Conservation (phyloP, 2,329 filamentous ascomycete species). For the Aspergillus uvarum region DNA sequence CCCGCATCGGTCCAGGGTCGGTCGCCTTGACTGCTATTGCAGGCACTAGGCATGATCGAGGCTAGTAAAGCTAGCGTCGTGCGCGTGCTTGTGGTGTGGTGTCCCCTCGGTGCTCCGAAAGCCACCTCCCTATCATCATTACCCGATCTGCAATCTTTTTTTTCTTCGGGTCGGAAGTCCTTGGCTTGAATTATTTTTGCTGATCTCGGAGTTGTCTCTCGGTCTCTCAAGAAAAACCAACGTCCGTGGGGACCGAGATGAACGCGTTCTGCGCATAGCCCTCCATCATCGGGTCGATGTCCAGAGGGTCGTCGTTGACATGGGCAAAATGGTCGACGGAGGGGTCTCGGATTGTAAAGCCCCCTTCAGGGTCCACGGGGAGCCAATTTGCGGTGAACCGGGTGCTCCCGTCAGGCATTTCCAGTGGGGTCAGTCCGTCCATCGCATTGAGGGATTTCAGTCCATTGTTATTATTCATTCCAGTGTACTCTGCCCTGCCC, state of each 20-base stretch:
- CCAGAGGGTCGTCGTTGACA: neutral
- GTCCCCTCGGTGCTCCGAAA: neutral
- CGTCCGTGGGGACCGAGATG: slow-evolving; percentile 2
- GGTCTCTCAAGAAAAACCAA: neutral
- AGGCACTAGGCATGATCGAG: neutral
- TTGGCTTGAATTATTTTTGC: neutral
- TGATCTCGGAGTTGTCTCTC: neutral
- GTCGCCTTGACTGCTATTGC: neutral
- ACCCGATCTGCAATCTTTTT: no score
- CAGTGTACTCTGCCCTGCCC: neutral
- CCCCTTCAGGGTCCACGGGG: slow-evolving; percentile 31
- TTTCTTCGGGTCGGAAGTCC: no score
- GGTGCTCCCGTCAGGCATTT: slow-evolving; percentile 36
- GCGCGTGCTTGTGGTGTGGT: neutral
- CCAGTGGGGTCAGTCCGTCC: slow-evolving; percentile 25
- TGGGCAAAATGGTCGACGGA: neutral
- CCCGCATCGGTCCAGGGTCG: neutral
- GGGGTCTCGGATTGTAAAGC: slow-evolving; percentile 27
- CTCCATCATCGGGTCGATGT: neutral
- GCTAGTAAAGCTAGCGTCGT: neutral
- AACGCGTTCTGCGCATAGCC: neutral
- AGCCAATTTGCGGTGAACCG: slow-evolving; percentile 34
- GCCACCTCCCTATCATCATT: neutral
- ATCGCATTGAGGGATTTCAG: slow-evolving; percentile 11
- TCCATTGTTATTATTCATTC: neutral